A percentile compares a stretch with the other conserved stretches of the same genome.
Evolutionary conservation across 441 rosid species (phyloP).

Genomic region (Dalechampia spathulata): DNA sequence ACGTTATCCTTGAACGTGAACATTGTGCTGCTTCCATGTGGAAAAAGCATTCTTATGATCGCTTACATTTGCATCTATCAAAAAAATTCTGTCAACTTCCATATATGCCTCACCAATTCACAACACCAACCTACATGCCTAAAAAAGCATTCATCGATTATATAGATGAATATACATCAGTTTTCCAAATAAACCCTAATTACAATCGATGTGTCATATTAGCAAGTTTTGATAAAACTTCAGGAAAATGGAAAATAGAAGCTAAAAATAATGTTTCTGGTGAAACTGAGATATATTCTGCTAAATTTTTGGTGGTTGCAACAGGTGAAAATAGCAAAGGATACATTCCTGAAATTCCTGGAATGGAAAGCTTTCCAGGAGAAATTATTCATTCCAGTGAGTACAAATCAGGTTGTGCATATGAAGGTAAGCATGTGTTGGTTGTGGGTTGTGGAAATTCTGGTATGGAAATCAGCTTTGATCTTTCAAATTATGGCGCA

Average conservation of each 20-base stretch:
- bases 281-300: not conserved
- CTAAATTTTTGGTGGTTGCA: not conserved
- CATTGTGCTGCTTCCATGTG: constrained; percentile 59
- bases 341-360: not conserved
- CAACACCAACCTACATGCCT: constrained; percentile 59
- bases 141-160: constrained; percentile 49
- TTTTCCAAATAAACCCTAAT: constrained; percentile 28
- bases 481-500: constrained; percentile 55
- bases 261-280: not conserved
- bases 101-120: constrained; percentile 40
- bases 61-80: constrained; percentile 71
- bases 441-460: not conserved
- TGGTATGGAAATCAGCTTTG: constrained; percentile 13
- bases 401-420: not conserved
- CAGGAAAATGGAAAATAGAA: not conserved
- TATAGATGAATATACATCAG: constrained; percentile 35
- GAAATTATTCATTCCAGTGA: not conserved
- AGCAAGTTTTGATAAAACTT: not conserved
- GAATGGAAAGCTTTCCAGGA: not conserved
- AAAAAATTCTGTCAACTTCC: constrained; percentile 70
- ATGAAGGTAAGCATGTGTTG: not conserved
- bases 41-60: constrained; percentile 59
- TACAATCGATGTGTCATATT: not conserved
- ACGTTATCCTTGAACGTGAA: constrained; percentile 55
- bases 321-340: not conserved